Percentiles rank a stretch among this genome's conserved stretches.
Conservation (phyloP, 2,329 filamentous ascomycete species). For the Fusarium graminum region DNA sequence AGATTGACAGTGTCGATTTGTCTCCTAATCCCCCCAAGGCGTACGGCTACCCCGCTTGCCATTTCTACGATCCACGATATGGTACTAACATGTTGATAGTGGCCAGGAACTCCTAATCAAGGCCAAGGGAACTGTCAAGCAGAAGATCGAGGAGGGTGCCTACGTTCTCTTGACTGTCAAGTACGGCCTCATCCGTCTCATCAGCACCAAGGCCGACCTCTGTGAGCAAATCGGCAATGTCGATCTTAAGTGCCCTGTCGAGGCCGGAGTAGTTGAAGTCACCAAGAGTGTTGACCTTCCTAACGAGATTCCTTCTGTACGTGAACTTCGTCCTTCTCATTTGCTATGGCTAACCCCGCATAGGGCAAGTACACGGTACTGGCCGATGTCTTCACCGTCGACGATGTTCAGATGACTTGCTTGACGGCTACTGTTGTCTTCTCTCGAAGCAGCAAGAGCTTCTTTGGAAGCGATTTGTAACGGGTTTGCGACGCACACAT, state of each 20-base stretch:
- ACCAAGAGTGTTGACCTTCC: constrained; percentile 88
- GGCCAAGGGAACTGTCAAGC: constrained; percentile 79
- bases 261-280: constrained; percentile 80
- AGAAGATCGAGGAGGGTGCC: constrained; percentile 81
- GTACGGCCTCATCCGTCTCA: constrained; percentile 91
- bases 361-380: constrained; percentile 91
- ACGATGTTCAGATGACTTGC: constrained; percentile 85
- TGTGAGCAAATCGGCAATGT: constrained; percentile 92
- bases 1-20: constrained; percentile 84
- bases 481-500: constrained; percentile 23
- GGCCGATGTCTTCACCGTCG: constrained; percentile 83
- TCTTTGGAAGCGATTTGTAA: constrained; percentile 60
- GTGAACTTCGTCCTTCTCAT: constrained; percentile 54
- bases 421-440: constrained; percentile 81
- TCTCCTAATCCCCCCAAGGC: constrained; percentile 86
- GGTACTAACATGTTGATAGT: constrained; percentile 62
- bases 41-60: constrained; percentile 67
- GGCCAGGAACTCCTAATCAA: constrained; percentile 82
- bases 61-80: constrained; percentile 5
- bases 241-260: constrained; percentile 87
- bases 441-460: constrained; percentile 53
- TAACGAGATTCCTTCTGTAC: constrained; percentile 86
- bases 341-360: constrained; percentile 40
- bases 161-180: constrained; percentile 89
- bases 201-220: constrained; percentile 83